Conservation (phyloP, 257 asterid species). For the Nicotiana tomentosiformis region DNA sequence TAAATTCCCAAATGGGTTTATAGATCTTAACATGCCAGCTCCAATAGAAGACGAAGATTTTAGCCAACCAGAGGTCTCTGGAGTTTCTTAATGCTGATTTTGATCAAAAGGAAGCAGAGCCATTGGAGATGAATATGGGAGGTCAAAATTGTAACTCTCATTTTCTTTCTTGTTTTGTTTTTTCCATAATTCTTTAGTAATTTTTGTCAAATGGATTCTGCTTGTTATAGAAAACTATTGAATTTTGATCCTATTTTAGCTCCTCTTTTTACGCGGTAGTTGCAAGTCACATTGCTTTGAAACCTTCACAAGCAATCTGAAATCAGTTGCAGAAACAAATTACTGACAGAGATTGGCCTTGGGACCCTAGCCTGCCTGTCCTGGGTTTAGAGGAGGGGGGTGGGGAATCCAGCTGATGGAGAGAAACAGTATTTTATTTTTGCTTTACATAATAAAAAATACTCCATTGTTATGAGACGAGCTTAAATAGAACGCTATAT, state of each 20-base stretch:
- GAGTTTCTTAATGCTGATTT: constrained; percentile 16
- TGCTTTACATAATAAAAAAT: no score
- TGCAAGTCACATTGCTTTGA: constrained; percentile 12
- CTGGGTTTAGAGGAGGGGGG: neutral
- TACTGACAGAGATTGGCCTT: constrained; percentile 10
- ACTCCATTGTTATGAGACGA: no score
- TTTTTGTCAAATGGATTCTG: neutral
- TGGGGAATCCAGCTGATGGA: neutral
- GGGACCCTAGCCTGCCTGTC: constrained; percentile 1
- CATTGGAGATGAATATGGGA: constrained; percentile 3
- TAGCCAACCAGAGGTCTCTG: constrained; percentile 9
- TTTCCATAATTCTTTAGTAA: neutral
- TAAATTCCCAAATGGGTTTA: constrained; percentile 17
- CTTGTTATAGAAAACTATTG: constrained; percentile 1
- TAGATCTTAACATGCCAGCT: constrained; percentile 50
- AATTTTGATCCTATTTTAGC: constrained; percentile 4
- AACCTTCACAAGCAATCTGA: constrained; percentile 9
- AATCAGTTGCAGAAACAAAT: constrained; percentile 13
- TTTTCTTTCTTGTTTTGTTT: neutral
- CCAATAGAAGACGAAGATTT: constrained; percentile 34
- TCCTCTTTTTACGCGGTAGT: neutral
- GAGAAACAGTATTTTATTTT: no score
- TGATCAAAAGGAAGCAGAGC: neutral
- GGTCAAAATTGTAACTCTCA: neutral
- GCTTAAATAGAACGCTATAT: no score